phyloP scores from a whole-genome alignment of 2,329 filamentous ascomycete species.

The Fusarium sp. region DNA sequence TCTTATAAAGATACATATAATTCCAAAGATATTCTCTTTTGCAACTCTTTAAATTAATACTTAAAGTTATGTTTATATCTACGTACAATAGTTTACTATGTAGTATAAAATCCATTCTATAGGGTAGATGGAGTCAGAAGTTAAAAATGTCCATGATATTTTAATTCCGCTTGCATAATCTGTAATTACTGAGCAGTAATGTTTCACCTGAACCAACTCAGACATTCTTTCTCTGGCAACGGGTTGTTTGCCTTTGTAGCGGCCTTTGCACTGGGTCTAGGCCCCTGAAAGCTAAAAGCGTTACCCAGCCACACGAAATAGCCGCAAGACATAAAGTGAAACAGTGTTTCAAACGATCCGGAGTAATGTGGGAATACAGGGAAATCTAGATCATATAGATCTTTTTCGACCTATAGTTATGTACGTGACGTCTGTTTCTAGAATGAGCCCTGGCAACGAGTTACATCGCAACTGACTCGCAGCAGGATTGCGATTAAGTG shows the following conservation, averaged over 20 bases:
- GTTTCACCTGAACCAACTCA: neutral
- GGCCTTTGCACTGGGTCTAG: neutral
- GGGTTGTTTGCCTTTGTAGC: neutral
- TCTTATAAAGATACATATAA: neutral
- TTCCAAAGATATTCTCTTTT: too few relatives aligned
- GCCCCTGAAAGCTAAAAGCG: neutral
- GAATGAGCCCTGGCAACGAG: neutral
- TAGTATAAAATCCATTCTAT: neutral
- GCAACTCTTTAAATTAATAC: neutral
- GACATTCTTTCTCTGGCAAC: constrained; percentile 8
- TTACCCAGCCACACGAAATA: constrained; percentile 13
- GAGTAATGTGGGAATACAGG: neutral
- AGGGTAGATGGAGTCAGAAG: neutral
- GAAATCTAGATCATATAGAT: neutral
- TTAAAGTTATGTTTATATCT: too few relatives aligned
- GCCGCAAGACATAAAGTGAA: neutral
- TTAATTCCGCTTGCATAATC: neutral
- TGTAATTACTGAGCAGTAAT: neutral
- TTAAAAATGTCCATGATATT: neutral
- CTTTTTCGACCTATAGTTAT: neutral
- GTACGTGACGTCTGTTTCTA: neutral
- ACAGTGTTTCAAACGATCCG: neutral
- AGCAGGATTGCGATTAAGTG: neutral
- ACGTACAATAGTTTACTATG: neutral
- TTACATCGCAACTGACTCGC: neutral